Conservation (phyloP, 2,329 filamentous ascomycete species). For the Tolypocladium tundrense region DNA sequence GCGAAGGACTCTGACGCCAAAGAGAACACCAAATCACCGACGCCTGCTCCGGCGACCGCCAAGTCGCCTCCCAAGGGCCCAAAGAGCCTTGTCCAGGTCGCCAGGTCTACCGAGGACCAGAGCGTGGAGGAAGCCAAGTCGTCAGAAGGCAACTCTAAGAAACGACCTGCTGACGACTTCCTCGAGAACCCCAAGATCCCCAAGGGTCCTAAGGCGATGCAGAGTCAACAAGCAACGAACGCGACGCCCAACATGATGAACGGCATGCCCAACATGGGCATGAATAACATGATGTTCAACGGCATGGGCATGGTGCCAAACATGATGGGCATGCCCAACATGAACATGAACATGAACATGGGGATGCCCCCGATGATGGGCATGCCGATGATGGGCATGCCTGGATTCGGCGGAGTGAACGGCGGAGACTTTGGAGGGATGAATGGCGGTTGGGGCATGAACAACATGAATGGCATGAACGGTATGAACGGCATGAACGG, state of each 20-base stretch:
- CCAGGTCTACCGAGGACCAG: slow-evolving; percentile 29
- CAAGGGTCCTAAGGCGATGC: slow-evolving; percentile 57
- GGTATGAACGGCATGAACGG: slow-evolving; percentile 14
- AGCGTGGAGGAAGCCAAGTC: slow-evolving; percentile 15
- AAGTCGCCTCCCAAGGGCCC: slow-evolving; percentile 19
- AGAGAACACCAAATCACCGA: slow-evolving; percentile 25
- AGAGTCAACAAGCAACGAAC: slow-evolving; percentile 39
- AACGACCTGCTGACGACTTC: slow-evolving; percentile 70
- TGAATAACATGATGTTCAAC: slow-evolving; percentile 27
- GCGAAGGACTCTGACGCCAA: slow-evolving; percentile 10
- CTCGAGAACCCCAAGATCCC: slow-evolving; percentile 54
- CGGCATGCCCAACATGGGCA: slow-evolving; percentile 26
- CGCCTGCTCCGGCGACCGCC: slow-evolving; percentile 10
- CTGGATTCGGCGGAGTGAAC: slow-evolving; percentile 18
- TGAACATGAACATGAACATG: slow-evolving; percentile 11
- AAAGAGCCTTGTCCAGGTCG: slow-evolving; percentile 11
- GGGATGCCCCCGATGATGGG: slow-evolving; percentile 17
- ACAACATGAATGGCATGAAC: slow-evolving; percentile 19
- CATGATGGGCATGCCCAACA: slow-evolving; percentile 28
- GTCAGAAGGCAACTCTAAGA: slow-evolving; percentile 46
- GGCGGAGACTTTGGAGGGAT: slow-evolving; percentile 12
- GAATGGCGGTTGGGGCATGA: slow-evolving; percentile 23
- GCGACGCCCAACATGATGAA: slow-evolving; percentile 36
- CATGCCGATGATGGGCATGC: slow-evolving; percentile 15
- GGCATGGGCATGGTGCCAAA: slow-evolving; percentile 26